Base-by-base conservation (phyloP, 2,329 filamentous ascomycete species). In the Fulvia fulva region DNA sequence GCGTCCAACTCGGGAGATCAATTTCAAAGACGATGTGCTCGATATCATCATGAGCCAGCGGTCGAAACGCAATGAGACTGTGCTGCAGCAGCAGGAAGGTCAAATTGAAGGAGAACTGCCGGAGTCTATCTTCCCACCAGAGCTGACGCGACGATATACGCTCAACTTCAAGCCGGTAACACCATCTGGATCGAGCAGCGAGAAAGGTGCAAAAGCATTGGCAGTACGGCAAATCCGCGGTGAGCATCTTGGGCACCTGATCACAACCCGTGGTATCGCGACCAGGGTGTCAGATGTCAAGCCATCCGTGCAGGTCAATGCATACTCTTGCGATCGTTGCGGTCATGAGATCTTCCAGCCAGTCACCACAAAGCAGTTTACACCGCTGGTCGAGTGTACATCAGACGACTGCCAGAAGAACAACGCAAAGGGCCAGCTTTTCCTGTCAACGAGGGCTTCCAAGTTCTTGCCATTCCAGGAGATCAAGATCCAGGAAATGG, bases 381-480 rank as follows among this genome's bases (percentile, higher is more conserved):
- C 90, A 1, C 94, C 94, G 2, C 80, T 99, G 62, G 84, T 87
- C 0, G 85, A 91, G 71, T 99, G 94, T 73, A 88, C 91, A 12
- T 97, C 94, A 0, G 78, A 86, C n/a, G 91, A 96, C 67, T 99
- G 94, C 80, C 86, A 88, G 72, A 82, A 83, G 61, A 97, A 97
- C 75, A 91, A 96, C 74, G 85, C 90, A 66, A 96, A 94, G 75
- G 94, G 94, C 19, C 91, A 97, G 74, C 83, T 99, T 41, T 93
- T 96, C 73, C 85, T 95, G 37, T 97, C 93, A 0, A 95, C 92
- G n/a, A 85, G 94, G 68, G 94, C 93, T 0, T 97, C 92, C 53
- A 99, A 97, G 70, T 99, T 97, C 71, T 78, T 96, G 69, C 91
- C 94, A 3, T 99, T 99, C 79, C 94, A 99, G 75, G 94, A 99